These are phyloP conservation scores for Exophiala aquamarina DNA, from an alignment of 2,329 filamentous ascomycete genomes.

Conservation along the genomic window DNA sequence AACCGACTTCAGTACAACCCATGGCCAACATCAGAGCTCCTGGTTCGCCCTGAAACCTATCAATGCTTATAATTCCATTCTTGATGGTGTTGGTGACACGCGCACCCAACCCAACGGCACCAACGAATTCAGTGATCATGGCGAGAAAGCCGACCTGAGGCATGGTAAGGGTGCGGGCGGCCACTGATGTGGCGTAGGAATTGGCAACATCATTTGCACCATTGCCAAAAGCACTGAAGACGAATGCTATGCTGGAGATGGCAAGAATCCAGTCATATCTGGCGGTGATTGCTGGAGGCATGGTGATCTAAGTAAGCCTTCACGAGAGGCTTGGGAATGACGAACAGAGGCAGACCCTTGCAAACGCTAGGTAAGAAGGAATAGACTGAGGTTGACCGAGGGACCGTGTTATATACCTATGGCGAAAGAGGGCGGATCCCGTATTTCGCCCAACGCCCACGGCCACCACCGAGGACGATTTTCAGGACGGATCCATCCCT, in stretches of 20 bases:
- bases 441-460: no score
- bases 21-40: constrained; percentile 42
- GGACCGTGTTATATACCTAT: no score
- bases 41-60: constrained; percentile 36
- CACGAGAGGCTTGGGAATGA: no score
- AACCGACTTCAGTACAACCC: constrained; percentile 38
- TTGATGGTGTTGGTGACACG: constrained; percentile 47
- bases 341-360: no score
- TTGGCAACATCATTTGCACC: constrained; percentile 55
- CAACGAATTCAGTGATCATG: constrained; percentile 51
- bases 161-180: constrained; percentile 54
- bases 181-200: constrained; percentile 54
- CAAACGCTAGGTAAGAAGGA: no score
- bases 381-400: no score
- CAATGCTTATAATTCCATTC: constrained; percentile 43
- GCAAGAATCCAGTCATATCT: constrained; percentile 43
- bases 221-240: constrained; percentile 38
- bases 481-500: no score
- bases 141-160: constrained; percentile 52
- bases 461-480: no score
- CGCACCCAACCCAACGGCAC: constrained; percentile 53
- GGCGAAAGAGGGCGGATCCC: no score
- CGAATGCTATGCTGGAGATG: constrained; percentile 39
- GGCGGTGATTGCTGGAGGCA: constrained; percentile 13
- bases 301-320: background rate